Evolutionary conservation across 202 grass and related monocot genomes (phyloP).

Genomic region (Setaria italica): DNA sequence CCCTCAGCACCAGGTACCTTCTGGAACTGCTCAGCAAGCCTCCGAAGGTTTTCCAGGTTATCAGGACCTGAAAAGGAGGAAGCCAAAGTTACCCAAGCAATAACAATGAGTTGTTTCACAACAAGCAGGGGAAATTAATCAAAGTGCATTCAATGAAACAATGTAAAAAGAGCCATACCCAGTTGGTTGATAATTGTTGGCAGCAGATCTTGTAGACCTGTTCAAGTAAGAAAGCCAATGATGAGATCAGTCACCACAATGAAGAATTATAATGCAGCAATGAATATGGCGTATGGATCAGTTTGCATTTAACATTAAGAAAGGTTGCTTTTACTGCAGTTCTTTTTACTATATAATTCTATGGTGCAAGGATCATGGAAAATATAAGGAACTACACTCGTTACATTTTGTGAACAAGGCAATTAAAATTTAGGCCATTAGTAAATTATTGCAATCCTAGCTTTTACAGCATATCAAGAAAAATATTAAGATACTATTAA

Average conservation of each 20-base stretch:
- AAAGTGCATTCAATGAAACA: neutral
- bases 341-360: neutral
- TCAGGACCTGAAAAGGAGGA: conserved; percentile 64
- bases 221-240: conserved; percentile 30
- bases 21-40: conserved; percentile 85
- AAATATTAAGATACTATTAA: no score
- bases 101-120: neutral
- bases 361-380: neutral
- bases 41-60: conserved; percentile 82
- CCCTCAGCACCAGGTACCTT: conserved; percentile 51
- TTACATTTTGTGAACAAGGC: neutral
- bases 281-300: neutral
- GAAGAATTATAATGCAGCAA: conserved; percentile 9
- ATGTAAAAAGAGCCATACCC: conserved; percentile 41
- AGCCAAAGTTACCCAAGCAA: neutral
- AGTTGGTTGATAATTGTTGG: conserved; percentile 90
- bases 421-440: neutral
- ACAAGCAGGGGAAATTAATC: neutral
- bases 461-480: neutral
- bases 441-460: neutral
- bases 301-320: conserved; percentile 4
- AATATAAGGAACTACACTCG: neutral
- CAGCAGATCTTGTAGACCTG: conserved; percentile 87
- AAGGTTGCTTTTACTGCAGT: neutral
- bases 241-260: neutral